Evolutionary conservation across 306 rosid species (phyloP).

Genomic region (Abrus precatorius): DNA sequence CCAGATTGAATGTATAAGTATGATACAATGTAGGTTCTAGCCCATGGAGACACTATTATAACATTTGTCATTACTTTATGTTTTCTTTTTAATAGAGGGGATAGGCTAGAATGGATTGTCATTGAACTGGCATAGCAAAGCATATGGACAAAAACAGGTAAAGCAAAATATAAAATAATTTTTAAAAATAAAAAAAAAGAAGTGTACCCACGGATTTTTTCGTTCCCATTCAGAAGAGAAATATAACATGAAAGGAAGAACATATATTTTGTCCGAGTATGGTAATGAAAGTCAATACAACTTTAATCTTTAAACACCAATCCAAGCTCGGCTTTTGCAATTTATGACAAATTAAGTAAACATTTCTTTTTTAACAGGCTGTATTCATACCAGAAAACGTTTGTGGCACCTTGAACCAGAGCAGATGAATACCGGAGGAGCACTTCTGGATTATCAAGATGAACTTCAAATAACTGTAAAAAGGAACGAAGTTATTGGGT

Average conservation of each 20-base stretch:
- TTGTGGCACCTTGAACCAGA: slow-evolving; percentile 95
- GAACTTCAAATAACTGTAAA: slow-evolving; percentile 90
- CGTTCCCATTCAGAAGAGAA: slow-evolving; percentile 29
- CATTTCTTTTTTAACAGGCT: not conserved
- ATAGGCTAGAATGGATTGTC: slow-evolving; percentile 25
- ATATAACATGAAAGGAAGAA: slow-evolving; percentile 26
- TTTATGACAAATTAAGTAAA: slow-evolving; percentile 23
- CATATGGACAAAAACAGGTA: slow-evolving; percentile 22
- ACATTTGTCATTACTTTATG: slow-evolving; percentile 35
- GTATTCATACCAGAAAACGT: slow-evolving; percentile 91
- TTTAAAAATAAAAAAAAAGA: not conserved
- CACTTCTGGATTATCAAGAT: slow-evolving; percentile 83
- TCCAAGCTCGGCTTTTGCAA: slow-evolving; percentile 25
- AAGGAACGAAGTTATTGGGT: slow-evolving; percentile 40
- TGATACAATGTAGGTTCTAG: slow-evolving; percentile 1
- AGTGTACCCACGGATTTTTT: slow-evolving; percentile 19
- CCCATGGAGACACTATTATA: slow-evolving; percentile 17
- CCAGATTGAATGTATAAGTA: slow-evolving; percentile 36
- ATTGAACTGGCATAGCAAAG: slow-evolving; percentile 34
- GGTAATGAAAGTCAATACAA: slow-evolving; percentile 11
- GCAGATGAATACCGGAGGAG: slow-evolving; percentile 98
- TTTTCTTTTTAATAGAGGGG: slow-evolving; percentile 31
- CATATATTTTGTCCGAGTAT: slow-evolving; percentile 29
- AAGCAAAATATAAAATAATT: not conserved
- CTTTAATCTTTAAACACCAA: not conserved